phyloP scores from a whole-genome alignment of 192 early-diverging fungal species.

The Chytriomyces confervae region DNA sequence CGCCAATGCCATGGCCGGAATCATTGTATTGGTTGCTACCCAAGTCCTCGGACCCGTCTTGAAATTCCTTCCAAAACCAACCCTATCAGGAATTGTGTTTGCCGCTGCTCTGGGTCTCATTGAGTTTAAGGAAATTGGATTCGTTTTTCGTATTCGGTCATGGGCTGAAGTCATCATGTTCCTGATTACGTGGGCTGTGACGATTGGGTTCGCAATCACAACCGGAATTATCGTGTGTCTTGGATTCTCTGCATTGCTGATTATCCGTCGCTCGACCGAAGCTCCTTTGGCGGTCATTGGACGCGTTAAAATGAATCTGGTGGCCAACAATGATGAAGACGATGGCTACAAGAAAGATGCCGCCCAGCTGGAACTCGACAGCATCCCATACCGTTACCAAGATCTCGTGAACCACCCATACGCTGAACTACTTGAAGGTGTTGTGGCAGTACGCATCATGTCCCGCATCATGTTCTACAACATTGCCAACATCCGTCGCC shows the following conservation, averaged over 20 bases:
- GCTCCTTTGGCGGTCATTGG: constrained; percentile 44
- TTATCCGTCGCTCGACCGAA: constrained; percentile 36
- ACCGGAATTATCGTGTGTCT: constrained; percentile 43
- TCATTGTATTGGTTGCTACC: constrained; percentile 75
- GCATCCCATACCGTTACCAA: neutral
- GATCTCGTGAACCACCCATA: constrained; percentile 43
- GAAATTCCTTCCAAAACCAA: constrained; percentile 76
- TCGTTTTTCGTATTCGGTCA: constrained; percentile 59
- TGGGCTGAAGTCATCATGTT: constrained; percentile 42
- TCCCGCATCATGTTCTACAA: constrained; percentile 46
- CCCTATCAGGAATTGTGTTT: constrained; percentile 81
- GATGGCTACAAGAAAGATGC: neutral
- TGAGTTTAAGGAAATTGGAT: constrained; percentile 76
- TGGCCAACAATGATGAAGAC: neutral
- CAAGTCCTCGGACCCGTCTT: constrained; percentile 74
- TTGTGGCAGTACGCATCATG: constrained; percentile 24
- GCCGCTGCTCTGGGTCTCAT: constrained; percentile 82
- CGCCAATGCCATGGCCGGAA: constrained; percentile 72
- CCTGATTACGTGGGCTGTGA: constrained; percentile 39
- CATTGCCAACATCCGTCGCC: constrained; percentile 34
- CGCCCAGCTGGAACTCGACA: neutral
- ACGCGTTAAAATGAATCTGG: constrained; percentile 1
- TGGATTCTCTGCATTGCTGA: constrained; percentile 38
- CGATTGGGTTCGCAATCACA: constrained; percentile 34
- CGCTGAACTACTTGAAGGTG: constrained; percentile 36